A percentile compares a stretch with the other conserved stretches of the same genome.
Evolutionary conservation across 257 asterid species (phyloP).

Genomic region (Petrea volubilis): DNA sequence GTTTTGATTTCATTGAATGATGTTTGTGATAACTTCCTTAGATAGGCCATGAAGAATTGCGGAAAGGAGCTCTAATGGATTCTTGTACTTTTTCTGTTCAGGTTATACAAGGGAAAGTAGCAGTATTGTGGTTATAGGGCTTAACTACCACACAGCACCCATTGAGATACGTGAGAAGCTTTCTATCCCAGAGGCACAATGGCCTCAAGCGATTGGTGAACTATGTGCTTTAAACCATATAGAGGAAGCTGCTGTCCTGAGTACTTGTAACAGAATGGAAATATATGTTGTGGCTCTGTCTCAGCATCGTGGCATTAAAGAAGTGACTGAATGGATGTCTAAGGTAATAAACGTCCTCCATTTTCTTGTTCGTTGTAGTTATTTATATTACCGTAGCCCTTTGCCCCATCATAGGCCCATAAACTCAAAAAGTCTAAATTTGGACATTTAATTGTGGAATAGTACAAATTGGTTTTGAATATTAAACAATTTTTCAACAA

Average conservation of each 20-base stretch:
- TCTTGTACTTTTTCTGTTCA: constrained; percentile 29
- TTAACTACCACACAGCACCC: constrained; percentile 78
- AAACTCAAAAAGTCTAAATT: neutral
- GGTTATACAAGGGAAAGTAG: constrained; percentile 85
- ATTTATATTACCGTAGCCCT: neutral
- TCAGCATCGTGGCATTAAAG: constrained; percentile 82
- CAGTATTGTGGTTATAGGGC: constrained; percentile 78
- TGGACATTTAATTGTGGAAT: neutral
- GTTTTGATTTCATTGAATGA: neutral
- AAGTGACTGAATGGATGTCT: constrained; percentile 97
- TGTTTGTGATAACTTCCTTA: neutral
- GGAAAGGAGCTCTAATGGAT: constrained; percentile 15
- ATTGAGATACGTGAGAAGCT: constrained; percentile 89
- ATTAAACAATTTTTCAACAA: neutral
- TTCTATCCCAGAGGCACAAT: constrained; percentile 84
- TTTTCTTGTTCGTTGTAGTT: neutral
- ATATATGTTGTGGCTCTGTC: constrained; percentile 86
- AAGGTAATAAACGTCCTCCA: constrained; percentile 51
- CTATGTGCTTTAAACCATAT: constrained; percentile 78
- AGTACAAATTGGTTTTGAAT: neutral
- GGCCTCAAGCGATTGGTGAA: constrained; percentile 77
- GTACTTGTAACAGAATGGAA: constrained; percentile 92
- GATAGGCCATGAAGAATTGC: neutral
- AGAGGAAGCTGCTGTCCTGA: constrained; percentile 95
- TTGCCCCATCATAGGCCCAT: neutral